Base-by-base conservation (phyloP, 2,329 filamentous ascomycete genomes). In the Aspergillus ibericus region DNA sequence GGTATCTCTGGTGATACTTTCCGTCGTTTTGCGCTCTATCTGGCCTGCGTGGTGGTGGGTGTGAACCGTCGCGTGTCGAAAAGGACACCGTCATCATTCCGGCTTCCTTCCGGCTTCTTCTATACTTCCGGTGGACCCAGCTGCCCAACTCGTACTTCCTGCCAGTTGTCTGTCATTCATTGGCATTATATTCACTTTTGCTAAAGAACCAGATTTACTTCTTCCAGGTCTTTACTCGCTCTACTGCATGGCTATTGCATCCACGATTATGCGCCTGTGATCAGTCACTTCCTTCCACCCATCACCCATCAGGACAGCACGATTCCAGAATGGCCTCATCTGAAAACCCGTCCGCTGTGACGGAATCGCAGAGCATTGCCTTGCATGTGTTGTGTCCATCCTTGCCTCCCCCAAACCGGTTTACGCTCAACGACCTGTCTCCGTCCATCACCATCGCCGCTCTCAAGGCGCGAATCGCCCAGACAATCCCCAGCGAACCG, bases 391-490 rank as follows among this genome's bases (percentile, higher is more conserved):
- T 80, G 6, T 79, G 77, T 55, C 78, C 78, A 12, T 76, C 76
- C 0, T 65, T 74, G 34, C 70, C 75, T 47, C 62, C 75, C 20
- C 71, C 71, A 5, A 70, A 68, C 42, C 73, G 72, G 13, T 68
- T 78, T 48, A 75, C 72, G 1, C 69, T 81, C 34, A 60, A 71
- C 1, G 65, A 72, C 44, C 56, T 81, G 32, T 63, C 72, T 29
- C 63, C 75, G 5, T 69, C 64, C 49, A 76, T 75, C 2, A 86
- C 81, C 2, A 70, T 88, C 49, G 77, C 72, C 18, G 75, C 80
- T 51, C 73, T 88, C n/a, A 84, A 83, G 62, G 67, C 75, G 44
- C 78, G 75, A 55, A 82, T 88, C 56, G 76, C 80, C 48, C 67
- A 80, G 58, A 71, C 76, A 9, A 70, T 86, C n/a, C 76, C 81